A percentile compares a stretch with the other conserved stretches of the same genome.
These are phyloP conservation scores for Hypericum perforatum DNA, from an alignment of 345 rosid species.

Conservation along the genomic window DNA sequence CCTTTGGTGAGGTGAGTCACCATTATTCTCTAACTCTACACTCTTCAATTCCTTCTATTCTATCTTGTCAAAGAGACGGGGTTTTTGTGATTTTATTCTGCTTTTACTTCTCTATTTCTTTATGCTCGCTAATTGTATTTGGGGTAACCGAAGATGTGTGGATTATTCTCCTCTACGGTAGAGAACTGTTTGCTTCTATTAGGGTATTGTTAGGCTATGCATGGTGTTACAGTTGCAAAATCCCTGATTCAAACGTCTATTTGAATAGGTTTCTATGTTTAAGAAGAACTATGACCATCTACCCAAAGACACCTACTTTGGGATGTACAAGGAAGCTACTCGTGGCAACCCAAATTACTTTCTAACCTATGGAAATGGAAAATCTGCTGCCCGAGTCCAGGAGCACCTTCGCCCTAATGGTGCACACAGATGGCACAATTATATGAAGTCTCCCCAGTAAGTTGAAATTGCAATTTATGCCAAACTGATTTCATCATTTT, in stretches of 20 bases:
- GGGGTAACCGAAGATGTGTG: no score
- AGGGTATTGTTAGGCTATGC: no score
- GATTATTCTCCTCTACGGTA: no score
- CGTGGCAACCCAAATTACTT: slow-evolving; percentile 92
- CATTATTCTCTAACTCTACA: slow-evolving; percentile 1
- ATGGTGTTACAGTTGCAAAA: no score
- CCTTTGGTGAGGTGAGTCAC: slow-evolving; percentile 70
- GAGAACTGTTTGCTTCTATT: no score
- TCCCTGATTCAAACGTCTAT: background rate
- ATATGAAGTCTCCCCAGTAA: slow-evolving; percentile 67
- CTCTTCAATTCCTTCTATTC: no score
- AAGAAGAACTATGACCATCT: slow-evolving; percentile 92
- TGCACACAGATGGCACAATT: slow-evolving; percentile 98
- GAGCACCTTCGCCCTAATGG: slow-evolving; percentile 97
- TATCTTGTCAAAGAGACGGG: background rate
- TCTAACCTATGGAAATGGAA: slow-evolving; percentile 92
- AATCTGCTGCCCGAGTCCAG: slow-evolving; percentile 86
- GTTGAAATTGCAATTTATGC: slow-evolving; percentile 11
- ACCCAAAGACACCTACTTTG: slow-evolving; percentile 74
- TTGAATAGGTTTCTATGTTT: slow-evolving; percentile 77
- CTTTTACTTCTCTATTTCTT: no score
- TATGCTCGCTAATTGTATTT: no score
- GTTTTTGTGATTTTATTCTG: no score
- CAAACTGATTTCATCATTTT: background rate
- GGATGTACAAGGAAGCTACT: slow-evolving; percentile 71